These are phyloP conservation scores for Aspergillus ruber DNA, from an alignment of 2,329 filamentous ascomycete species.

Conservation along the genomic window DNA sequence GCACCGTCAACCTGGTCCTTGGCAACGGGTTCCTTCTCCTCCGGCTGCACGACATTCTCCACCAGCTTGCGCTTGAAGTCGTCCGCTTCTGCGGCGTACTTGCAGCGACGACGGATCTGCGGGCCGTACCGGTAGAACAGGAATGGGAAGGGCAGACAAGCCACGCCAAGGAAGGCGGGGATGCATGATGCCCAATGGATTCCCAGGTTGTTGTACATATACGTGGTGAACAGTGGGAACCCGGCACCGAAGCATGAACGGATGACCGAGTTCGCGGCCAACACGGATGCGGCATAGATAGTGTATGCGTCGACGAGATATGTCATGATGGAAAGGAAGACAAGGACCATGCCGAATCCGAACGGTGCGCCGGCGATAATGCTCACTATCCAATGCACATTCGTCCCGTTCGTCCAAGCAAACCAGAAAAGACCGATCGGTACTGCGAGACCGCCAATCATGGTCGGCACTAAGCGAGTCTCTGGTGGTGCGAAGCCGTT, in stretches of 20 bases:
- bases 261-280: conserved; percentile 37
- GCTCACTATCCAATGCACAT: conserved; percentile 25
- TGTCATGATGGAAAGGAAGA: conserved; percentile 28
- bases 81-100: conserved; percentile 28
- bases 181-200: conserved; percentile 38
- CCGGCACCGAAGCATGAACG: conserved; percentile 36
- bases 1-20: background rate
- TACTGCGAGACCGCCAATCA: conserved; percentile 40
- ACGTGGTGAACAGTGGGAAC: conserved; percentile 38
- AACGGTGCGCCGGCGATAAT: conserved; percentile 25
- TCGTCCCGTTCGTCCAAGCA: conserved; percentile 47
- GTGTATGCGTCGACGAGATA: conserved; percentile 34
- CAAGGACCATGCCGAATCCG: conserved; percentile 29
- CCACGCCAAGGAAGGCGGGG: conserved; percentile 33
- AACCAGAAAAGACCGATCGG: conserved; percentile 51
- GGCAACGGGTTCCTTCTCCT: conserved; percentile 1
- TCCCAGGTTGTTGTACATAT: conserved; percentile 35
- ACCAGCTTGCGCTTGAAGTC: conserved; percentile 22
- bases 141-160: conserved; percentile 31
- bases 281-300: conserved; percentile 29
- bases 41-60: conserved; percentile 4
- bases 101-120: conserved; percentile 28
- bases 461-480: conserved; percentile 42
- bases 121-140: conserved; percentile 34
- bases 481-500: conserved; percentile 52